Evolutionary conservation across 2,329 filamentous ascomycete genomes (phyloP), one percentile per base, ranked within the genome.

Genomic region (Stromatinia cepivora): DNA sequence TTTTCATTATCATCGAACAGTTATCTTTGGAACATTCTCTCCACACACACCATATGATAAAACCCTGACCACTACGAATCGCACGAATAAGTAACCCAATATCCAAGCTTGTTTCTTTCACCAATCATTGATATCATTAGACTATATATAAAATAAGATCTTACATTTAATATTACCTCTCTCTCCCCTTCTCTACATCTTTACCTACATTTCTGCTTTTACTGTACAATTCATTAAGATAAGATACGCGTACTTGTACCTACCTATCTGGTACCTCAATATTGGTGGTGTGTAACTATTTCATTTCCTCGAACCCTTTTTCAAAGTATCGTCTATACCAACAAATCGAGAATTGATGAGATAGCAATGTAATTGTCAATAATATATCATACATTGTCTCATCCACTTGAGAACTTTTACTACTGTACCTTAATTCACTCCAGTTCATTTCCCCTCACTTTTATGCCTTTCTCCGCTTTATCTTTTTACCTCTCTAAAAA

Each of bases 311-410:
- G 20, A 45, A 28, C n/a, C 56, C 56, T 59, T 42, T 28, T 59
- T 13, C 46, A 22, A 22, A n/a, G 13, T 48, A 48, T n/a, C 46
- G 7, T n/a, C 6, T 17, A 36, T 17, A 57, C 54, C 56, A 58
- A 58, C 56, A 42, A 28, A 28, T 58, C 56, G 34, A 42, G 56
- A 58, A 58, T 58, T 58, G 56, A 42, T 42, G 56, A 58, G 56
- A 58, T 9, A 5, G n/a, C 36, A 22, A 25, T 42, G 2, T 42
- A 42, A 58, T 58, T 58, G 36, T 42, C 36, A 28, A 58, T 58
- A 28, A 42, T 11, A 42, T 34, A 15, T 25, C 22, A 22, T 25
- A 39, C 54, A 39, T 25, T 17, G 7, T 22, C 34, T 31, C 10
- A 57, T 57, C 20, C 10, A n/a, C 36, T 57, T 17, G 20, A 42